Conservation (phyloP, 1,139 yeast species). For the Kodamaea suecica region DNA sequence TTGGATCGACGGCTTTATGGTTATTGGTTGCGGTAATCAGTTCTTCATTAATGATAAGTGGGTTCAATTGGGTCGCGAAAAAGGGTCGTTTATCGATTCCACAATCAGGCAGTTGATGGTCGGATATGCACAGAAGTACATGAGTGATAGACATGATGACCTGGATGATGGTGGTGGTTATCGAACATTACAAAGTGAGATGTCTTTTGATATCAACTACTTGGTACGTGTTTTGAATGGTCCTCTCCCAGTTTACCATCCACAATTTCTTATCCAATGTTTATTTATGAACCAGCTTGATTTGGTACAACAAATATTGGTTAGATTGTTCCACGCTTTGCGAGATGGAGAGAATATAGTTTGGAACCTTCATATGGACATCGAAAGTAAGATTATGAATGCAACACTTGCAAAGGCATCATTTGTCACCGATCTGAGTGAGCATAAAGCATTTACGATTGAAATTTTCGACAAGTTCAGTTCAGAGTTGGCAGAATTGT, state of each 20-base stretch:
- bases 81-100: conserved; percentile 28
- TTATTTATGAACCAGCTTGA: conserved; percentile 60
- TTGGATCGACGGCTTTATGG: conserved; percentile 80
- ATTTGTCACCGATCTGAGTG: conserved; percentile 23
- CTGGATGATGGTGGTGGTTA: conserved; percentile 35
- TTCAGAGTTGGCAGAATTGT: conserved; percentile 42
- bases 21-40: conserved; percentile 88
- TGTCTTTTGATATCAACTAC: conserved; percentile 39
- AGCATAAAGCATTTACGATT: conserved; percentile 10
- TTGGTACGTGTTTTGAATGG: conserved; percentile 80
- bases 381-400: conserved; percentile 18
- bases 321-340: conserved; percentile 48
- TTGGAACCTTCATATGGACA: conserved; percentile 37
- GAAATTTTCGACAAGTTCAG: conserved; percentile 42
- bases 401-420: not conserved
- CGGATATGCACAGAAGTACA: conserved; percentile 39
- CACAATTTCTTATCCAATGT: conserved; percentile 80
- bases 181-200: conserved; percentile 11
- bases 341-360: conserved; percentile 35
- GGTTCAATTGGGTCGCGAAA: conserved; percentile 32
- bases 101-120: conserved; percentile 51
- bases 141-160: conserved; percentile 18
- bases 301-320: conserved; percentile 57
- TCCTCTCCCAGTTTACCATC: conserved; percentile 87
- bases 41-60: conserved; percentile 75